Evolutionary conservation across 495 filamentous ascomycete genomes (phyloP).

Genomic region (Extremus antarcticus): DNA sequence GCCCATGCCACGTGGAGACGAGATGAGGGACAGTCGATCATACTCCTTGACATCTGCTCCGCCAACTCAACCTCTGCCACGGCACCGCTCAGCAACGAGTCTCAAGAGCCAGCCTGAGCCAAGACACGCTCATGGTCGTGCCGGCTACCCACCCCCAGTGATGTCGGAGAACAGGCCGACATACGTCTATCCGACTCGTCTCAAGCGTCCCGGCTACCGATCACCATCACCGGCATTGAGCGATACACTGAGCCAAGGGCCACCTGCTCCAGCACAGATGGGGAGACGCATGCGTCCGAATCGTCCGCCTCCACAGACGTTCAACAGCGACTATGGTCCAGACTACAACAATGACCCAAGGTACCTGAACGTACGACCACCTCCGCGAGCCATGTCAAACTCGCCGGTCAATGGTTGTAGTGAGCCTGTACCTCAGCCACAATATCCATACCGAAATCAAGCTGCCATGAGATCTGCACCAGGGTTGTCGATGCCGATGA

Average conservation of each 20-base stretch:
- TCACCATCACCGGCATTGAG: conserved; percentile 52
- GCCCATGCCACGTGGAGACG: conserved; percentile 17
- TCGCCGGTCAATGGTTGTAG: conserved; percentile 7
- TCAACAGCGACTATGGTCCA: conserved; percentile 15
- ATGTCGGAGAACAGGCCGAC: conserved; percentile 41
- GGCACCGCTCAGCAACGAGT: conserved; percentile 43
- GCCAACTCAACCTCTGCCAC: conserved; percentile 41
- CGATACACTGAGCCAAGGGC: conserved; percentile 23
- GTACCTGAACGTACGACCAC: conserved; percentile 12
- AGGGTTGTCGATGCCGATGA: conserved; percentile 5
- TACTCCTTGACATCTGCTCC: conserved; percentile 46
- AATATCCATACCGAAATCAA: conserved; percentile 12
- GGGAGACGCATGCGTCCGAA: not conserved
- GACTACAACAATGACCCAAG: conserved; percentile 6
- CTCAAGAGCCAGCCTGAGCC: conserved; percentile 37
- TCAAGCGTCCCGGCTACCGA: conserved; percentile 53
- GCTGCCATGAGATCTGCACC: conserved; percentile 13
- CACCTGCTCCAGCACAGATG: not conserved
- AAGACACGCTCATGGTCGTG: conserved; percentile 28
- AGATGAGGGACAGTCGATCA: conserved; percentile 35
- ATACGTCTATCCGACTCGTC: conserved; percentile 52
- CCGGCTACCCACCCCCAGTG: conserved; percentile 7
- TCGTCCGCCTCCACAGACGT: conserved; percentile 10
- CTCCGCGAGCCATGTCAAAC: conserved; percentile 15
- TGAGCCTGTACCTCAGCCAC: conserved; percentile 5